Conservation (phyloP, 192 early-diverging fungal species). For the Entomortierella beljakovae region DNA sequence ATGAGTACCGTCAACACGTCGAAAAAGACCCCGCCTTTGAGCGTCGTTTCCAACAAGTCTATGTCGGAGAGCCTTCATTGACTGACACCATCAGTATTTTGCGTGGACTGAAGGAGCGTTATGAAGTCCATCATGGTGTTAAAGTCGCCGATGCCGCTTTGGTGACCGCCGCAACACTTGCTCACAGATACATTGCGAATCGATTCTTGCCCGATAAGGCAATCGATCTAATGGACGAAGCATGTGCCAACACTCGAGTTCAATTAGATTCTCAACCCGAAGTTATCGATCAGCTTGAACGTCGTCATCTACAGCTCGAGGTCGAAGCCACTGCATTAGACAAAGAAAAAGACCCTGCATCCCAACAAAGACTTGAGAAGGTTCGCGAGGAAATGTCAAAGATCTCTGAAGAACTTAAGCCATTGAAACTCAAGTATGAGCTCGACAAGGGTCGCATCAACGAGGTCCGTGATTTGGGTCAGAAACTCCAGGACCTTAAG, state of each 20-base stretch:
- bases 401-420: constrained; percentile 88
- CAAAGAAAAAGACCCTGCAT: constrained; percentile 92
- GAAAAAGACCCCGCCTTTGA: constrained; percentile 88
- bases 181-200: constrained; percentile 80
- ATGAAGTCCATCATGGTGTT: constrained; percentile 87
- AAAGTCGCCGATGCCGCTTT: constrained; percentile 82
- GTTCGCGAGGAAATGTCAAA: constrained; percentile 86
- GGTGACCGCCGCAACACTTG: constrained; percentile 79
- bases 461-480: constrained; percentile 85
- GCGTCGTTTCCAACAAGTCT: constrained; percentile 86
- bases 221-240: constrained; percentile 93
- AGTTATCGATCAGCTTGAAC: constrained; percentile 95
- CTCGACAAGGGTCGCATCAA: constrained; percentile 89
- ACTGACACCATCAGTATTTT: constrained; percentile 81
- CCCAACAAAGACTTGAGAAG: constrained; percentile 80
- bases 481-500: constrained; percentile 90
- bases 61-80: constrained; percentile 82
- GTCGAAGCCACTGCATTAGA: constrained; percentile 93
- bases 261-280: constrained; percentile 98
- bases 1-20: constrained; percentile 95
- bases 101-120: constrained; percentile 83
- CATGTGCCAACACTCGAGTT: constrained; percentile 94
- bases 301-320: constrained; percentile 92
- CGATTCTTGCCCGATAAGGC: constrained; percentile 86
- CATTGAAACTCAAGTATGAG: constrained; percentile 88